These are phyloP conservation scores for Mortierella polycephala DNA, from an alignment of 371 early-diverging fungal species.

Conservation along the genomic window DNA sequence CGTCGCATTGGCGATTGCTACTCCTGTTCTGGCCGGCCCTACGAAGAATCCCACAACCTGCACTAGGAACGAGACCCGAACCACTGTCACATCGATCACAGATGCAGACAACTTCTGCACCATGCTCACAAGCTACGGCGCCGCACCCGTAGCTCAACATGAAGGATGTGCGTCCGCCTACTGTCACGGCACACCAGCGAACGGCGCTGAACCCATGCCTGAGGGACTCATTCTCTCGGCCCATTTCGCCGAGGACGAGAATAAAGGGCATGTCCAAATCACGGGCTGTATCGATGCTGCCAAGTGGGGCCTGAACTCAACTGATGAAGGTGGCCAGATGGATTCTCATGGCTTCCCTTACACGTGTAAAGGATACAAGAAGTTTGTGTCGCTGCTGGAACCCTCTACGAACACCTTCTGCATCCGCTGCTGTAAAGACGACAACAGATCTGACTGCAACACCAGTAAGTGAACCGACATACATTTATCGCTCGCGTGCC, in stretches of 20 bases:
- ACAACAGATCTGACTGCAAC: slow-evolving; percentile 31
- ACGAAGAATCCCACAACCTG: slow-evolving; percentile 25
- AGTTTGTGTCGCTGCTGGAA: slow-evolving; percentile 62
- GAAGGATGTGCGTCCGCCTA: slow-evolving; percentile 41
- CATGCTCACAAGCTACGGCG: slow-evolving; percentile 31
- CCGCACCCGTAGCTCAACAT: slow-evolving; percentile 25
- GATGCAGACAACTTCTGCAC: slow-evolving; percentile 30
- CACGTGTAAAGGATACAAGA: slow-evolving; percentile 51
- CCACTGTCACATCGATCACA: slow-evolving; percentile 27
- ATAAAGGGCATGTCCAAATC: slow-evolving; percentile 55
- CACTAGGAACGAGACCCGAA: slow-evolving; percentile 11
- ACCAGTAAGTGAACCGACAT: slow-evolving; percentile 30
- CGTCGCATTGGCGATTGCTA: slow-evolving; percentile 16
- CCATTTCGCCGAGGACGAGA: slow-evolving; percentile 41
- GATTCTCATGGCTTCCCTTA: slow-evolving; percentile 50
- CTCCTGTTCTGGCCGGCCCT: slow-evolving; percentile 20
- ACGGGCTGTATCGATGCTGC: slow-evolving; percentile 58
- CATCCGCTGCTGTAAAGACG: slow-evolving; percentile 53
- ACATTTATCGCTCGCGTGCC: not conserved
- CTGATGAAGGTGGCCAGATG: slow-evolving; percentile 63
- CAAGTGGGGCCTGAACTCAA: slow-evolving; percentile 46
- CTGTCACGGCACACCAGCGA: slow-evolving; percentile 31
- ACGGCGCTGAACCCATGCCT: slow-evolving; percentile 55
- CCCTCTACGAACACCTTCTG: slow-evolving; percentile 59
- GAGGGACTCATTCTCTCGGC: slow-evolving; percentile 40